Conservation (phyloP, 768 basidiomycete species). For the Hericium erinaceus region DNA sequence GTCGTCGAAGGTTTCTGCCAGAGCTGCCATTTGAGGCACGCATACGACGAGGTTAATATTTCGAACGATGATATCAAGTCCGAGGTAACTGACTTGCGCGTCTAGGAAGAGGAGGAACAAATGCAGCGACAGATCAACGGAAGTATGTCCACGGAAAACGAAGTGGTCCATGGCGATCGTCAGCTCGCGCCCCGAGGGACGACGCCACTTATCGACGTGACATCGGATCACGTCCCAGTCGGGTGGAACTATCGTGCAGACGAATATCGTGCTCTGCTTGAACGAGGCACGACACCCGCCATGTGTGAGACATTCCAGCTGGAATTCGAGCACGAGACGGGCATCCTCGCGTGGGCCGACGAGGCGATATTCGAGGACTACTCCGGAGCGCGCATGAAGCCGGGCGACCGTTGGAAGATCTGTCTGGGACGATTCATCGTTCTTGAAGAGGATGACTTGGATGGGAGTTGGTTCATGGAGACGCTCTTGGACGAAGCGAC, state of each 20-base stretch:
- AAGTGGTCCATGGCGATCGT: conserved; percentile 20
- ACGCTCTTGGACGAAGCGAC: conserved; percentile 12
- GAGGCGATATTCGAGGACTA: conserved; percentile 24
- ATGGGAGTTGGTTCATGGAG: conserved; percentile 25
- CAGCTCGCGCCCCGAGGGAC: conserved; percentile 19
- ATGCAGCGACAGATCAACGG: background rate
- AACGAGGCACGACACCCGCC: conserved; percentile 22
- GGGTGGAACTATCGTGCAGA: background rate
- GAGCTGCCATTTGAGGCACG: too few species aligned
- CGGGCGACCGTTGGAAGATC: conserved; percentile 31
- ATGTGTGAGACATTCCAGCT: background rate
- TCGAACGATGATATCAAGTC: too few species aligned
- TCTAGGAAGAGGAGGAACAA: too few species aligned
- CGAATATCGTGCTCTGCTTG: conserved; percentile 24
- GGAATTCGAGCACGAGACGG: background rate
- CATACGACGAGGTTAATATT: too few species aligned
- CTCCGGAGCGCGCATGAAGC: conserved; percentile 23
- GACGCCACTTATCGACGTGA: conserved; percentile 21
- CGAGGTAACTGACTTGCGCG: too few species aligned
- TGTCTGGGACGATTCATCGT: conserved; percentile 27
- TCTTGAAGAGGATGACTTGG: conserved; percentile 26
- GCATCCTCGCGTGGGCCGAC: conserved; percentile 25
- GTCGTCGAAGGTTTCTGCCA: too few species aligned
- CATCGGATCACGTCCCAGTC: conserved; percentile 2
- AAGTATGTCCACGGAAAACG: conserved; percentile 14